phyloP scores from a whole-genome alignment of 345 rosid genomes.

The Eucalyptus regnans region DNA sequence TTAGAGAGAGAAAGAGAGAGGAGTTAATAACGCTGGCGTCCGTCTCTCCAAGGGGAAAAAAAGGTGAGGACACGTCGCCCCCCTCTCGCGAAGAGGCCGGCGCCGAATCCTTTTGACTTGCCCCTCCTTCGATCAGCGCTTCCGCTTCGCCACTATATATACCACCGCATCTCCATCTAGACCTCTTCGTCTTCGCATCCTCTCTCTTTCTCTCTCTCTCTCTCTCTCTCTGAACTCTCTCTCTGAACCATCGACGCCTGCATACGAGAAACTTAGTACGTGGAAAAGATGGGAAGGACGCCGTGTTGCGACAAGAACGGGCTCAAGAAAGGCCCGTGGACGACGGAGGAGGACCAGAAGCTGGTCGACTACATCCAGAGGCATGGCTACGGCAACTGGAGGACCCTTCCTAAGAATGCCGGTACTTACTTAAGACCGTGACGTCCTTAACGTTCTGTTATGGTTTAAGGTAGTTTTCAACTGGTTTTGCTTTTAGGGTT shows the following conservation, averaged over 20 bases:
- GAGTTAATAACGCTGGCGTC: not conserved
- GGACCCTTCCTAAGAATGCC: slow-evolving; percentile 90
- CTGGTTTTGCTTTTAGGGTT: not conserved
- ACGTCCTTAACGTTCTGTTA: not conserved
- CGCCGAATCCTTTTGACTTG: slow-evolving; percentile 80
- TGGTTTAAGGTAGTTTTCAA: not conserved
- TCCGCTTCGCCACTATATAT: not conserved
- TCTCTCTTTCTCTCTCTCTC: not conserved
- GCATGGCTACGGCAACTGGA: slow-evolving; percentile 89
- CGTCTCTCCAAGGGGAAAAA: not conserved
- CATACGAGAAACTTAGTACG: not conserved
- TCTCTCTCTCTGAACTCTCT: not conserved
- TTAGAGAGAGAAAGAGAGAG: not conserved
- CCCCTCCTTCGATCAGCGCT: slow-evolving; percentile 7
- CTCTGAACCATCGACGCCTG: not conserved
- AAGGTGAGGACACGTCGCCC: slow-evolving; percentile 47
- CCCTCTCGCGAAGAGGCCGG: slow-evolving; percentile 49
- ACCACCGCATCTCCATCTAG: not conserved
- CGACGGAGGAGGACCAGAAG: slow-evolving; percentile 73
- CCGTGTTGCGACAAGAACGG: slow-evolving; percentile 87
- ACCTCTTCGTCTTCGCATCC: not conserved
- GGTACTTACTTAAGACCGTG: slow-evolving; percentile 13
- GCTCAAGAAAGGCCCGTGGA: slow-evolving; percentile 93
- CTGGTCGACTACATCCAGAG: slow-evolving; percentile 54
- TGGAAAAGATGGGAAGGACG: slow-evolving; percentile 47